Evolutionary conservation across 768 basidiomycete species (phyloP).

Genomic region (Boletellus emodensis): DNA sequence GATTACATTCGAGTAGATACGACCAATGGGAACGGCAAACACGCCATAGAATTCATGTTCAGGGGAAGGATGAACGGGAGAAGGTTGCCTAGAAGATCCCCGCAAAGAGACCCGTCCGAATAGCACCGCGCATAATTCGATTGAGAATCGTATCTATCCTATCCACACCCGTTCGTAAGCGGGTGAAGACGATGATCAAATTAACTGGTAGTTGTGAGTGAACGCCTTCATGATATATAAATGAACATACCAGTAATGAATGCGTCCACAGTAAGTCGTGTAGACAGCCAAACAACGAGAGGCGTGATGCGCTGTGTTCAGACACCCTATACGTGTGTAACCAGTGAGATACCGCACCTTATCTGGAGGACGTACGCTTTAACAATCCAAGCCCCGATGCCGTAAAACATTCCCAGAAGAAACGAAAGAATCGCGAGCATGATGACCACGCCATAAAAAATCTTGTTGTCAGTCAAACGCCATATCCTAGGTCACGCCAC

Average conservation of each 20-base stretch:
- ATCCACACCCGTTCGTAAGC: slow-evolving; percentile 49
- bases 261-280: slow-evolving; percentile 43
- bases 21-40: slow-evolving; percentile 39
- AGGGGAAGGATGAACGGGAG: slow-evolving; percentile 32
- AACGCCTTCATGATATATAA: too few species aligned
- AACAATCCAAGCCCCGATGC: slow-evolving; percentile 41
- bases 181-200: slow-evolving; percentile 30
- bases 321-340: slow-evolving; percentile 30
- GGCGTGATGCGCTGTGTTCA: slow-evolving; percentile 36
- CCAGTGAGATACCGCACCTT: not conserved
- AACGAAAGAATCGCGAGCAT: slow-evolving; percentile 37
- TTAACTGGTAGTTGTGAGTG: slow-evolving; percentile 13
- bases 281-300: slow-evolving; percentile 44
- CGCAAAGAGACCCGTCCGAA: slow-evolving; percentile 52
- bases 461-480: slow-evolving; percentile 7
- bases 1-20: slow-evolving; percentile 44
- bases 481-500: slow-evolving; percentile 7
- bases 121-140: slow-evolving; percentile 49
- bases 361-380: slow-evolving; percentile 29
- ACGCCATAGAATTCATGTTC: slow-evolving; percentile 33
- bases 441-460: slow-evolving; percentile 34
- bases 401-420: slow-evolving; percentile 41
- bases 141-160: slow-evolving; percentile 51
- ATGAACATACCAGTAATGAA: slow-evolving; percentile 39
- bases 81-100: slow-evolving; percentile 48